phyloP scores from a whole-genome alignment of 192 early-diverging fungal genomes.

The Coemansia sp. region DNA sequence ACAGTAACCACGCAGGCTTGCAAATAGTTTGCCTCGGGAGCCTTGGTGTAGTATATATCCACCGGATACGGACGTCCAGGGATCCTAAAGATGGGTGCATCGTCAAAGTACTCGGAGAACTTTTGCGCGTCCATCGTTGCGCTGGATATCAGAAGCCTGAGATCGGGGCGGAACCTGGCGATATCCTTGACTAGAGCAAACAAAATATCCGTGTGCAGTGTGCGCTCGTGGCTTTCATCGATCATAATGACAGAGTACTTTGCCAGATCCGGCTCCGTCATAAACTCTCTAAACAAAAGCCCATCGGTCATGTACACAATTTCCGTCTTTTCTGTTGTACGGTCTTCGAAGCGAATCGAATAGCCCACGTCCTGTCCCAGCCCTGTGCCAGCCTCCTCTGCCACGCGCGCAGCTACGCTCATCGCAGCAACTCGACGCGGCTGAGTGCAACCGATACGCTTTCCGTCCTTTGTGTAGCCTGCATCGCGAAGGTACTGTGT shows the following conservation, averaged over 20 bases:
- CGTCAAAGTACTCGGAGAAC: conserved; percentile 94
- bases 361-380: conserved; percentile 94
- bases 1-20: conserved; percentile 90
- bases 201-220: conserved; percentile 92
- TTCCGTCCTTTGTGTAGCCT: conserved; percentile 85
- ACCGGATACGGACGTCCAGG: conserved; percentile 93
- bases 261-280: conserved; percentile 92
- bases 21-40: conserved; percentile 96
- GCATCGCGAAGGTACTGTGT: conserved; percentile 96
- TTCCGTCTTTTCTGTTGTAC: conserved; percentile 90
- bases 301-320: conserved; percentile 99
- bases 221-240: conserved; percentile 98
- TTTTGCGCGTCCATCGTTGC: conserved; percentile 98
- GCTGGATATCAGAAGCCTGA: conserved; percentile 93
- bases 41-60: conserved; percentile 92
- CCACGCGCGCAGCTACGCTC: conserved; percentile 95
- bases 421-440: conserved; percentile 98
- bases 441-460: conserved; percentile 95
- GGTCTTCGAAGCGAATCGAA: conserved; percentile 97
- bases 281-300: conserved; percentile 94
- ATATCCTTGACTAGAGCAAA: conserved; percentile 98
- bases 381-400: conserved; percentile 94
- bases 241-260: conserved; percentile 94
- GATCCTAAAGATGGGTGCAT: conserved; percentile 91
- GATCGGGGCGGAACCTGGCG: conserved; percentile 86